phyloP scores from a whole-genome alignment of 2,329 filamentous ascomycete genomes.

The Fusarium continuum region DNA sequence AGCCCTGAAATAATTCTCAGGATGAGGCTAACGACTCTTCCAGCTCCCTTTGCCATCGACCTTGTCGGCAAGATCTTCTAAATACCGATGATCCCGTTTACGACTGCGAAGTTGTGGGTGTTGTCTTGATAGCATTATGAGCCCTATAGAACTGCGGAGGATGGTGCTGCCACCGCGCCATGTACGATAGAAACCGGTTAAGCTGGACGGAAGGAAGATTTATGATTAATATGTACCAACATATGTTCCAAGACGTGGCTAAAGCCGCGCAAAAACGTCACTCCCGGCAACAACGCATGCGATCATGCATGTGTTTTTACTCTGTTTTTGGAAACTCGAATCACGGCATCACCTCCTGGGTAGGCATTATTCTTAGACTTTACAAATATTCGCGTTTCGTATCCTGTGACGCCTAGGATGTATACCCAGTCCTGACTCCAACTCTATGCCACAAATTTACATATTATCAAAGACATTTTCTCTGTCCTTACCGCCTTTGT shows the following conservation, averaged over 20 bases:
- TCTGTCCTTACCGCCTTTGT: not conserved
- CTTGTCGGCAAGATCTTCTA: slow-evolving; percentile 58
- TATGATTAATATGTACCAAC: slow-evolving; percentile 41
- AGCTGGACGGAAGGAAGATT: slow-evolving; percentile 34
- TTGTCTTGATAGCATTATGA: slow-evolving; percentile 9
- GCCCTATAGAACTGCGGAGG: slow-evolving; percentile 10
- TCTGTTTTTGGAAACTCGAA: not conserved
- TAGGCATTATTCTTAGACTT: slow-evolving; percentile 21
- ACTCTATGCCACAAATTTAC: slow-evolving; percentile 34
- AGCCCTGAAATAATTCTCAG: not conserved
- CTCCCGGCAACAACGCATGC: slow-evolving; percentile 16
- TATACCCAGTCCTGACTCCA: slow-evolving; percentile 35
- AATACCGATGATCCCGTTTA: not conserved
- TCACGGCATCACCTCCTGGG: slow-evolving; percentile 9
- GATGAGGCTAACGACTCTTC: slow-evolving; percentile 8
- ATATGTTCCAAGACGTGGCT: slow-evolving; percentile 27
- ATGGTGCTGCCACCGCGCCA: slow-evolving; percentile 15
- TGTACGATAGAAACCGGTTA: slow-evolving; percentile 41
- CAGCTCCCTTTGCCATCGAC: slow-evolving; percentile 68
- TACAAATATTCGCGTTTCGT: slow-evolving; percentile 26
- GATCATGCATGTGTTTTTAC: not conserved
- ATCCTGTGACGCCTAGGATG: slow-evolving; percentile 38
- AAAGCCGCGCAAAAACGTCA: slow-evolving; percentile 29
- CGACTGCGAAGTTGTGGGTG: not conserved
- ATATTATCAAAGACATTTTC: slow-evolving; percentile 28